phyloP scores from a whole-genome alignment of 2,329 filamentous ascomycete genomes.

The Triangularia setosa region DNA sequence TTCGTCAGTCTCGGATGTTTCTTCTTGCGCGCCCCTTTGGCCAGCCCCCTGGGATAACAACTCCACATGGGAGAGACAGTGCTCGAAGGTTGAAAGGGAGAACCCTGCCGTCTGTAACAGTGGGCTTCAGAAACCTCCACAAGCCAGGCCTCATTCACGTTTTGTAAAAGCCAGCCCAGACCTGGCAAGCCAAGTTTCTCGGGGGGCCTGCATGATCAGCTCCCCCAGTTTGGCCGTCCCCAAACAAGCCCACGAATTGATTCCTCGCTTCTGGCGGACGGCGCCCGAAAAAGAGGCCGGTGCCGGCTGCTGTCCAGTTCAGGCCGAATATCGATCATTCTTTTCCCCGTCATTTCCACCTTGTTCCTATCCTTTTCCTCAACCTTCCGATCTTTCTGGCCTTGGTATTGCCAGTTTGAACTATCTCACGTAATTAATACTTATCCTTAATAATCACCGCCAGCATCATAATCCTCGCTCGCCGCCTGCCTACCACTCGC shows the following conservation, averaged over 20 bases:
- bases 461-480: background rate
- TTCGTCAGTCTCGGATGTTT: slow-evolving; percentile 12
- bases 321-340: slow-evolving; percentile 1
- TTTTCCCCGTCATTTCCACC: slow-evolving; percentile 14
- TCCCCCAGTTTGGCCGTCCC: slow-evolving; percentile 20
- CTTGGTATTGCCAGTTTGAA: slow-evolving; percentile 8
- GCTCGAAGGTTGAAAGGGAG: slow-evolving; percentile 7
- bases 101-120: slow-evolving; percentile 22
- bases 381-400: slow-evolving; percentile 7
- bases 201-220: slow-evolving; percentile 28
- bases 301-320: background rate
- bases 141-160: slow-evolving; percentile 17
- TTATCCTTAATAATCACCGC: background rate
- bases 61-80: slow-evolving; percentile 1
- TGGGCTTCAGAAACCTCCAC: slow-evolving; percentile 13
- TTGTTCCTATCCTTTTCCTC: background rate
- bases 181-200: slow-evolving; percentile 16
- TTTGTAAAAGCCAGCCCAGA: slow-evolving; percentile 18
- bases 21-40: slow-evolving; percentile 6
- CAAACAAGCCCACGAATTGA: slow-evolving; percentile 19
- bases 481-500: background rate
- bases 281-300: background rate
- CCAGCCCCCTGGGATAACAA: slow-evolving; percentile 2
- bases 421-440: slow-evolving; percentile 6
- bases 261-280: background rate